Evolutionary conservation across 1,139 yeast species (phyloP), one percentile per base, ranked within the genome.

Genomic region (Diutina catenulata): DNA sequence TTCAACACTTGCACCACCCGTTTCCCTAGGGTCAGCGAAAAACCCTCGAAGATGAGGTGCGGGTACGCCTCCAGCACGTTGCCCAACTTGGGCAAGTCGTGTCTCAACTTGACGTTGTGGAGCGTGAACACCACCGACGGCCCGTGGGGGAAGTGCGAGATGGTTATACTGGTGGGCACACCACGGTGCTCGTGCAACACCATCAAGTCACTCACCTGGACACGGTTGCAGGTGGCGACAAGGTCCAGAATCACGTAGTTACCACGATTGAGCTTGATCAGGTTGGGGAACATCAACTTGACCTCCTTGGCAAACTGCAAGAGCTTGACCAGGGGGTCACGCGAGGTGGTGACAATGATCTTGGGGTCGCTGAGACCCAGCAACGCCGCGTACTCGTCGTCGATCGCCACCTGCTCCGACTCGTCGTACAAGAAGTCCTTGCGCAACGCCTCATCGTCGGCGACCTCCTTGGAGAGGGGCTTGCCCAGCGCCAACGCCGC

Each of bases 71-170:
- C 97, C 40, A 88, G 76, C 44, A 83, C 83, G 53, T 82, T 87
- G 9, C 97, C 97, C 35, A 81, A 70, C 49, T 86, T 77, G 24
- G 82, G 70, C 40, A 93, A 74, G 60, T 91, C 99, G 57, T 91
- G 99, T 57, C 97, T 77, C 43, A 93, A 67, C 33, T 86, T 87
- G 41, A 93, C 98, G 52, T 91, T 91, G 61, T 91, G 98, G 43
- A 91, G 66, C 5, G 97, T 84, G 64, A 91, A 93, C 31, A 83
- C 80, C 27, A 94, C 94, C 3, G 96, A 83, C 20, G 98, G 99
- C 0, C 99, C 99, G 56, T 91, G 95, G 4, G 98, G 99, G 57
- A 93, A 83, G 65, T 91, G 99, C 33, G 94, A 80, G 26, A 91
- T 64, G 1, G 98, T 91, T 43, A 91, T 53, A 1, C 96, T 84